These are phyloP conservation scores for Aspergillus japonicus DNA, from an alignment of 2,329 filamentous ascomycete species.

Conservation along the genomic window DNA sequence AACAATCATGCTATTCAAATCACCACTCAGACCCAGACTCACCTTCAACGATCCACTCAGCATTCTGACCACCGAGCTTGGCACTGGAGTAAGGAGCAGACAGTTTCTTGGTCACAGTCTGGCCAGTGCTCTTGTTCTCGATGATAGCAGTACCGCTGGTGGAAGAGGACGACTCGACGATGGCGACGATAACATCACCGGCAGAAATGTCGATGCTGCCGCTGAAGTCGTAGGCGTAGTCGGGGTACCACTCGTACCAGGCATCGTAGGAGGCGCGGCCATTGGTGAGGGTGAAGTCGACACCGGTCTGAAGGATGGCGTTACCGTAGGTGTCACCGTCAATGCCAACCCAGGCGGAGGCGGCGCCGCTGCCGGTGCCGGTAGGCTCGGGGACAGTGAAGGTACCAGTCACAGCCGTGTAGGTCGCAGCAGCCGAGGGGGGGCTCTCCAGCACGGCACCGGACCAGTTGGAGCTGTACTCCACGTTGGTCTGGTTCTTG, in stretches of 20 bases:
- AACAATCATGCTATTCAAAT: no score
- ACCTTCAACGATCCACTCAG: constrained; percentile 55
- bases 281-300: constrained; percentile 53
- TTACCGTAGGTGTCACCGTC: constrained; percentile 57
- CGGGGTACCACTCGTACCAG: constrained; percentile 62
- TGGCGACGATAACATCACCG: constrained; percentile 45
- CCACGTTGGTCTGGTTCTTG: constrained; percentile 44
- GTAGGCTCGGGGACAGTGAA: constrained; percentile 50
- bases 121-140: constrained; percentile 53
- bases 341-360: constrained; percentile 59
- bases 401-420: constrained; percentile 52
- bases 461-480: constrained; percentile 59
- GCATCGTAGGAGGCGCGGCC: constrained; percentile 49
- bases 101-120: constrained; percentile 53
- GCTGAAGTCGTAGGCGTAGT: constrained; percentile 54
- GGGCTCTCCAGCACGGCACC: constrained; percentile 54
- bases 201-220: constrained; percentile 43
- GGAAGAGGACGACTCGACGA: constrained; percentile 43
- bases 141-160: constrained; percentile 46
- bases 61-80: constrained; percentile 54
- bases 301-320: constrained; percentile 56
- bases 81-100: constrained; percentile 30
- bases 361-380: constrained; percentile 28
- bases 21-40: background rate
- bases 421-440: constrained; percentile 37